Conservation (phyloP, 1,284 basidiomycete genomes). For the Lentinula novae-zelandiae region DNA sequence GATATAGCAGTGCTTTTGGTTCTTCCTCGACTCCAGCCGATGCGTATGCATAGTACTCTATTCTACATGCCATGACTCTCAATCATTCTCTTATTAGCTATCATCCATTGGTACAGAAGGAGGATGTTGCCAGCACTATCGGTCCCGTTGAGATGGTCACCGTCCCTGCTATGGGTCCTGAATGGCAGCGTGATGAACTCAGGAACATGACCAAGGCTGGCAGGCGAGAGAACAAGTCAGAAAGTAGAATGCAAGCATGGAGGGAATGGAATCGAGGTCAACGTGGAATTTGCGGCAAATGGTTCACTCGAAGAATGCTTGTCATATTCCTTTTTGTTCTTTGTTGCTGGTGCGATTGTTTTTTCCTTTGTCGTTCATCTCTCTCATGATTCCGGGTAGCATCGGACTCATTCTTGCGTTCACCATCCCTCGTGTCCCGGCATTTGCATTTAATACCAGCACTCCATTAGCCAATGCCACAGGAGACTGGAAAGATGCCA, state of each 20-base stretch:
- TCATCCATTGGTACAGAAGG: constrained; percentile 25
- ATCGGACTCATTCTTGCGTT: constrained; percentile 69
- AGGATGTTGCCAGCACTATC: constrained; percentile 30
- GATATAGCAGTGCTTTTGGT: constrained; percentile 64
- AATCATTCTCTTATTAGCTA: constrained; percentile 4
- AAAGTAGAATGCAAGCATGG: constrained; percentile 55
- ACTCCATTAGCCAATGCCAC: constrained; percentile 60
- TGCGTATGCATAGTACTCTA: constrained; percentile 14
- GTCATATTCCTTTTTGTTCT: constrained; percentile 67
- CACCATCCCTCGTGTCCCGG: constrained; percentile 76
- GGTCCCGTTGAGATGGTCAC: constrained; percentile 78
- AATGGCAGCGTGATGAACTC: constrained; percentile 80
- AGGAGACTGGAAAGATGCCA: constrained; percentile 45
- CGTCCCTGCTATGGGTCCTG: constrained; percentile 81
- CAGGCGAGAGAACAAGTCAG: constrained; percentile 53
- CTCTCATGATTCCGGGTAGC: constrained; percentile 33
- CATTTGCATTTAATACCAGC: constrained; percentile 55
- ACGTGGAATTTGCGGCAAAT: constrained; percentile 71
- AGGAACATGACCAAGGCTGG: constrained; percentile 69
- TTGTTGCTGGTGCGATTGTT: constrained; percentile 50
- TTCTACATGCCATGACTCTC: constrained; percentile 2
- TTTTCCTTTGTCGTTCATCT: constrained; percentile 4
- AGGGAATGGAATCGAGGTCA: constrained; percentile 71
- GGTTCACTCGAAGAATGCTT: constrained; percentile 67
- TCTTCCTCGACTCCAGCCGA: constrained; percentile 16